phyloP scores from a whole-genome alignment of 2,329 filamentous ascomycete genomes.

The Periglandula ipomoeae region DNA sequence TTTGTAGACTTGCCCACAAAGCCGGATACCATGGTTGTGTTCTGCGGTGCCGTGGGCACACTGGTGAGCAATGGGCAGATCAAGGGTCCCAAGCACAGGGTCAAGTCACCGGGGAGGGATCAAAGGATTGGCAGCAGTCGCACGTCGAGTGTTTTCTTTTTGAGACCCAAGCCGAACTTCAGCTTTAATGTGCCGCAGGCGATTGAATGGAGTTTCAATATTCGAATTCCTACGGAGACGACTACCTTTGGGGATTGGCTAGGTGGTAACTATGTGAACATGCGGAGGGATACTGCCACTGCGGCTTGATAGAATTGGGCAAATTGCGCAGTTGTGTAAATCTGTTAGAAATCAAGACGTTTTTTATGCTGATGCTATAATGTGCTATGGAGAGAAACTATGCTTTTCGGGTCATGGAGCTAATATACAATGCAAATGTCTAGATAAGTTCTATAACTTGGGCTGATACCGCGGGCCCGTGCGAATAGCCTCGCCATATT shows the following conservation, averaged over 20 bases:
- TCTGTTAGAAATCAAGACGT: no score
- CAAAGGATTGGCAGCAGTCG: background rate
- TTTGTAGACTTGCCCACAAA: conserved; percentile 1
- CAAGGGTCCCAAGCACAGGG: conserved; percentile 1
- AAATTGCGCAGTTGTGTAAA: no score
- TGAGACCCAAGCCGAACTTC: background rate
- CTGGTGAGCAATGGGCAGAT: background rate
- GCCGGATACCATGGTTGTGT: background rate
- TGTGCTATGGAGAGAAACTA: no score
- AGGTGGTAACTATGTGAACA: conserved; percentile 2
- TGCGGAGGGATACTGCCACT: background rate
- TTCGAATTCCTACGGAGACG: background rate
- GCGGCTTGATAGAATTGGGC: no score
- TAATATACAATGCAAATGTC: no score
- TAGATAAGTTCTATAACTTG: background rate
- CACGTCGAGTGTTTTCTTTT: conserved; percentile 3
- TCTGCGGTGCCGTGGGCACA: conserved; percentile 1
- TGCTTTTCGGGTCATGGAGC: no score
- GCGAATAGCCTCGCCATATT: conserved; percentile 45
- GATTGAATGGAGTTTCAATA: background rate
- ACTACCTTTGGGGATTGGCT: conserved; percentile 1
- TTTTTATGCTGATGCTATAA: no score
- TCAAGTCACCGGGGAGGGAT: background rate
- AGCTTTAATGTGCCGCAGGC: background rate
- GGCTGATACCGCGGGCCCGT: background rate